These are phyloP conservation scores for Aspergillus tamarii DNA, from an alignment of 2,329 filamentous ascomycete species.

Conservation along the genomic window DNA sequence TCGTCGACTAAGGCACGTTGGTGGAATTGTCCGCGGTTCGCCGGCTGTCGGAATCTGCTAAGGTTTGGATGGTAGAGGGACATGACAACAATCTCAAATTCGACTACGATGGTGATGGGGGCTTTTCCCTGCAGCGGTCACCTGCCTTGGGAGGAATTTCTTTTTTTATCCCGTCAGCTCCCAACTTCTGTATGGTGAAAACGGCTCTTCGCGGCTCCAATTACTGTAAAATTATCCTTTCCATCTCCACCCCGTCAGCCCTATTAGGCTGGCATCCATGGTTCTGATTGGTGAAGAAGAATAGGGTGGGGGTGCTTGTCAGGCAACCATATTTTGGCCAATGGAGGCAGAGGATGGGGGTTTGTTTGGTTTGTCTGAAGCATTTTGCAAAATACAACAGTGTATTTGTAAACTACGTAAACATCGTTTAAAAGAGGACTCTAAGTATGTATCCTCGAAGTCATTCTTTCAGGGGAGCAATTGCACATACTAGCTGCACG, in stretches of 20 bases:
- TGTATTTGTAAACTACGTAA: too few species aligned
- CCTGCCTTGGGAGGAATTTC: not conserved
- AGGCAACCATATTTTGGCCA: slow-evolving; percentile 3
- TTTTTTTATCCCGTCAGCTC: not conserved
- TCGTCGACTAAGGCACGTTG: not conserved
- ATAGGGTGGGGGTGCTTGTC: not conserved
- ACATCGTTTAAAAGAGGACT: too few species aligned
- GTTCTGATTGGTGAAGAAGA: not conserved
- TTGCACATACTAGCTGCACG: too few species aligned
- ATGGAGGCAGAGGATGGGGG: not conserved
- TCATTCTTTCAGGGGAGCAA: too few species aligned
- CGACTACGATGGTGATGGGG: not conserved
- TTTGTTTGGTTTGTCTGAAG: not conserved
- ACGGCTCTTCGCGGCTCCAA: not conserved
- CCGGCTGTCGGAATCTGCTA: not conserved
- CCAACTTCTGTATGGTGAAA: not conserved
- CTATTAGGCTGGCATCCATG: not conserved
- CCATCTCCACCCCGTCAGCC: not conserved
- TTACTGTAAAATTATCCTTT: not conserved
- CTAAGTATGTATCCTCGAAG: too few species aligned
- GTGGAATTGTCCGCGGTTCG: not conserved
- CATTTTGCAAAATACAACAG: too few species aligned
- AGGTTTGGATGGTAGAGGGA: not conserved
- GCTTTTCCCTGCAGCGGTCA: not conserved
- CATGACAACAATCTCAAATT: not conserved